Conservation (phyloP, 768 basidiomycete species). For the Serendipita sp. region DNA sequence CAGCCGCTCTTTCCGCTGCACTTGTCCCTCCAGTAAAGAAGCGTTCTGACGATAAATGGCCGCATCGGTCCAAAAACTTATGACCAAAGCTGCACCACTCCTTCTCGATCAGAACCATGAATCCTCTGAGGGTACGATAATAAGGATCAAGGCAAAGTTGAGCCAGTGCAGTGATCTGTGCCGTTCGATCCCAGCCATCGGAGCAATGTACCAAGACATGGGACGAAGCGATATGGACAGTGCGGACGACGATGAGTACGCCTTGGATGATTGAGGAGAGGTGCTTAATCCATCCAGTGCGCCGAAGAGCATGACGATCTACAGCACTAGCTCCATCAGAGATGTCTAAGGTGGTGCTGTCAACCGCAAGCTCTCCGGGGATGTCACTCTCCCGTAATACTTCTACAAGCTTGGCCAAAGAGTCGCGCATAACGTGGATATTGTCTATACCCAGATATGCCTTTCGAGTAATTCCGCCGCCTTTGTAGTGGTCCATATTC, state of each 20-base stretch:
- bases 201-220: slow-evolving; percentile 98
- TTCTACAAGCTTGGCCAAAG: slow-evolving; percentile 71
- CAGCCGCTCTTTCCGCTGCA: background rate
- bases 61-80: slow-evolving; percentile 86
- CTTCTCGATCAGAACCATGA: slow-evolving; percentile 88
- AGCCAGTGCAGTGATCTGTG: slow-evolving; percentile 82
- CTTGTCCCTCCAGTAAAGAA: slow-evolving; percentile 42
- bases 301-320: slow-evolving; percentile 68
- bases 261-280: slow-evolving; percentile 83
- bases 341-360: slow-evolving; percentile 20
- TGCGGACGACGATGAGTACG: slow-evolving; percentile 67
- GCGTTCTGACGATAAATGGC: slow-evolving; percentile 89
- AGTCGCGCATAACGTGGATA: slow-evolving; percentile 95
- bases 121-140: slow-evolving; percentile 86
- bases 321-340: slow-evolving; percentile 27
- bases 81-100: slow-evolving; percentile 96
- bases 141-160: slow-evolving; percentile 92
- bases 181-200: slow-evolving; percentile 97
- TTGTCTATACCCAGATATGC: slow-evolving; percentile 95
- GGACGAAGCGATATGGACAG: slow-evolving; percentile 90
- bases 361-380: slow-evolving; percentile 41
- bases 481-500: slow-evolving; percentile 98
- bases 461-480: slow-evolving; percentile 56
- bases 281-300: slow-evolving; percentile 91
- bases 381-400: slow-evolving; percentile 69